Percentiles rank a stretch among this genome's conserved stretches.
Evolutionary conservation across 306 rosid species (phyloP).

Genomic region (Medicago lupulina): DNA sequence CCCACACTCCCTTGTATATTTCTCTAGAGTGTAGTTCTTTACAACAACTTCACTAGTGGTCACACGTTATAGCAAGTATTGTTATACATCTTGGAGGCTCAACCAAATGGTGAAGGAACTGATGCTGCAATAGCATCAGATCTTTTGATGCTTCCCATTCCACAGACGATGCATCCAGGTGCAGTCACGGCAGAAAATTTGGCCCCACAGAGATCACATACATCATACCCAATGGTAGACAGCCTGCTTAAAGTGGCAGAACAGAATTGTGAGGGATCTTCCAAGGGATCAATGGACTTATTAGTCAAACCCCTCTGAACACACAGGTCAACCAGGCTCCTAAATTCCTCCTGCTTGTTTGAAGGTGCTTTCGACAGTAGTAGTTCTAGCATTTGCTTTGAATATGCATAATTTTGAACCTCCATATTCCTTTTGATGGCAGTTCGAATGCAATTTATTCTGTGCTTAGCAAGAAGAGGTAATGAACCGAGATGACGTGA

Average conservation of each 20-base stretch:
- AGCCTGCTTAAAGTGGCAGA: constrained; percentile 91
- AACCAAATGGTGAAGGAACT: constrained; percentile 92
- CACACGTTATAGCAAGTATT: constrained; percentile 3
- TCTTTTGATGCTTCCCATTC: constrained; percentile 97
- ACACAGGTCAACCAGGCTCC: constrained; percentile 84
- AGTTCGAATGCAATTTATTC: constrained; percentile 93
- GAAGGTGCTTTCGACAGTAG: constrained; percentile 90
- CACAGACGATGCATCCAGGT: constrained; percentile 95
- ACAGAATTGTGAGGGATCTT: constrained; percentile 94
- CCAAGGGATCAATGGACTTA: constrained; percentile 93
- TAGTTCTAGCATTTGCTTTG: constrained; percentile 96
- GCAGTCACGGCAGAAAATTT: constrained; percentile 83
- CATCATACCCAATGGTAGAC: constrained; percentile 95
- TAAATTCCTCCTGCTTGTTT: constrained; percentile 85
- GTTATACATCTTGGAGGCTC: constrained; percentile 35
- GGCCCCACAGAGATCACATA: constrained; percentile 96
- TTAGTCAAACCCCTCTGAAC: constrained; percentile 87
- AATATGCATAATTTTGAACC: constrained; percentile 86
- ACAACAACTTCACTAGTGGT: constrained; percentile 22
- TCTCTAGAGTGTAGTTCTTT: constrained; percentile 24
- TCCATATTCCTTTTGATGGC: constrained; percentile 96
- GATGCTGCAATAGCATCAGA: constrained; percentile 90
- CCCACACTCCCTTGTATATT: constrained; percentile 28
- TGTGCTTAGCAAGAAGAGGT: constrained; percentile 94
- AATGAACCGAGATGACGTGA: constrained; percentile 94